Evolutionary conservation across 495 filamentous ascomycete genomes (phyloP).

Genomic region (Trichocladium antarcticum): DNA sequence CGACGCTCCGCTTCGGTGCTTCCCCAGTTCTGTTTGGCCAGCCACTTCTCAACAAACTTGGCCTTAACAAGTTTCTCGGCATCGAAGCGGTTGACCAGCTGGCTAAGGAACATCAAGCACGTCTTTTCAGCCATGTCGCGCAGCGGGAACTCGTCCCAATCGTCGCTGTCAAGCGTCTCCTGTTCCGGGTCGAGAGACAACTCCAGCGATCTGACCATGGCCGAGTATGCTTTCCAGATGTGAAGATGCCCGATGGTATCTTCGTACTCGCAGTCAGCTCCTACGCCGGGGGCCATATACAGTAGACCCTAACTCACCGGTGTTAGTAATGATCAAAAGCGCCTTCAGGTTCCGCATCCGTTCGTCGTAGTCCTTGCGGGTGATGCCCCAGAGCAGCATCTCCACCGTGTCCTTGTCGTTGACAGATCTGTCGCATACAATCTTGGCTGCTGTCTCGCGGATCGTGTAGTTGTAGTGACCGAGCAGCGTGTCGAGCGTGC

Average conservation of each 20-base stretch:
- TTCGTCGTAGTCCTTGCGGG: slow-evolving; percentile 38
- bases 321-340: slow-evolving; percentile 29
- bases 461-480: slow-evolving; percentile 44
- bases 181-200: slow-evolving; percentile 41
- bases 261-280: not conserved
- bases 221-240: slow-evolving; percentile 37
- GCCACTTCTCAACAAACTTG: slow-evolving; percentile 45
- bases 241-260: slow-evolving; percentile 27
- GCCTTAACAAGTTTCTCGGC: slow-evolving; percentile 36
- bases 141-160: slow-evolving; percentile 43
- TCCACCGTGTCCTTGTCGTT: slow-evolving; percentile 36
- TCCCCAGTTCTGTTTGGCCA: slow-evolving; percentile 47
- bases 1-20: slow-evolving; percentile 31
- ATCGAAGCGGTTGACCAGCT: slow-evolving; percentile 35
- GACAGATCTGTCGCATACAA: slow-evolving; percentile 41
- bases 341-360: slow-evolving; percentile 40
- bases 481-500: slow-evolving; percentile 42
- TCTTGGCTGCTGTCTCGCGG: slow-evolving; percentile 41
- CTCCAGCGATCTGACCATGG: slow-evolving; percentile 43
- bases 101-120: slow-evolving; percentile 37
- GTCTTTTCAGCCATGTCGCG: slow-evolving; percentile 43
- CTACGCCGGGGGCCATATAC: not conserved
- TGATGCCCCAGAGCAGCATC: slow-evolving; percentile 40
- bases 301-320: slow-evolving; percentile 13
- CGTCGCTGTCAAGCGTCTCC: slow-evolving; percentile 34